Percentiles rank a stretch among this genome's conserved stretches.
Evolutionary conservation across 2,329 filamentous ascomycete species (phyloP).

Genomic region (Thyridium curvatum): DNA sequence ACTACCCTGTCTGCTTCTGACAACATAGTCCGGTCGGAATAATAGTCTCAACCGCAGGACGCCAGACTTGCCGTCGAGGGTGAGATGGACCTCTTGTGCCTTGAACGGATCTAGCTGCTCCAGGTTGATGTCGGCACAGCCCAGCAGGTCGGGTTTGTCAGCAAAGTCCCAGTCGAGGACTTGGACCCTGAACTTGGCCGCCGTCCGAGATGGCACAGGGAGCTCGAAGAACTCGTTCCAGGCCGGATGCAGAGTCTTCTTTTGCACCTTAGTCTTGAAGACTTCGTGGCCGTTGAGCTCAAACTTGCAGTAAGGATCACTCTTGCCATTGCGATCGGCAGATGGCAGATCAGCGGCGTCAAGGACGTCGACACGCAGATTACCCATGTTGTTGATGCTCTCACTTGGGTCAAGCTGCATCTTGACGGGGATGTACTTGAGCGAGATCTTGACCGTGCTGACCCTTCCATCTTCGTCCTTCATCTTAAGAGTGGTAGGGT

Average conservation of each 20-base stretch:
- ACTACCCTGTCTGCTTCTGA: conserved; percentile 78
- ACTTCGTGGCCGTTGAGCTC: conserved; percentile 82
- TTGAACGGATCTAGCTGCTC: conserved; percentile 79
- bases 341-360: conserved; percentile 84
- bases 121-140: conserved; percentile 68
- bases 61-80: conserved; percentile 85
- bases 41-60: conserved; percentile 75
- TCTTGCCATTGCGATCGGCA: conserved; percentile 93
- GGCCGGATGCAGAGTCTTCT: conserved; percentile 89
- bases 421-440: conserved; percentile 90
- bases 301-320: conserved; percentile 95
- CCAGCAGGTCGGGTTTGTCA: conserved; percentile 88
- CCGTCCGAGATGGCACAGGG: conserved; percentile 75
- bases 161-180: conserved; percentile 97
- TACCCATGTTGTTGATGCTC: conserved; percentile 98
- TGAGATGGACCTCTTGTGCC: conserved; percentile 65
- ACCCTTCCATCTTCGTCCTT: conserved; percentile 70
- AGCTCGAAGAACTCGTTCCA: conserved; percentile 98
- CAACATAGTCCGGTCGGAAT: conserved; percentile 90
- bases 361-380: conserved; percentile 85
- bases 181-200: conserved; percentile 72
- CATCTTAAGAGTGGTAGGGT: conserved; percentile 74
- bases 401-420: conserved; percentile 93
- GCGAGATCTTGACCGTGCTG: conserved; percentile 80
- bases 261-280: conserved; percentile 91